Percentiles rank a stretch among this genome's conserved stretches.
phyloP scores from a whole-genome alignment of 1,139 yeast genomes.

The Hyphopichia wangnamkhiaoensis region DNA sequence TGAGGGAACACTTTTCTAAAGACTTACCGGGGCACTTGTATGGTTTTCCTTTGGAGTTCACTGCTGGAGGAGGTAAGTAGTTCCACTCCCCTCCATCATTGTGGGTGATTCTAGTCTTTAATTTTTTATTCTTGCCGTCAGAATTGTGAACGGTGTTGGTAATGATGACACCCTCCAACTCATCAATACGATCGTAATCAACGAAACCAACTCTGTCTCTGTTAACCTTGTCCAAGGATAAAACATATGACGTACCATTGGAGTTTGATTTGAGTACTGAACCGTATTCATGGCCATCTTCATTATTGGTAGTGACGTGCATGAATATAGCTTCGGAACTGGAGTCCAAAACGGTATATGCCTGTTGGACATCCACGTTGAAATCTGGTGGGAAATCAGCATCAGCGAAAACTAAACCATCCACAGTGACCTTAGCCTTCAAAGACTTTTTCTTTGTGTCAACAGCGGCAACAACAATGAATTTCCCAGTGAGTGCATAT shows the following conservation, averaged over 20 bases:
- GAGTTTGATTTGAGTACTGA: conserved; percentile 86
- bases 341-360: conserved; percentile 83
- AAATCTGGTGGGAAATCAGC: conserved; percentile 78
- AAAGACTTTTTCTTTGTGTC: conserved; percentile 43
- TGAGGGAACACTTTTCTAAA: conserved; percentile 68
- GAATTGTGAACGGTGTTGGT: conserved; percentile 68
- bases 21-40: conserved; percentile 55
- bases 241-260: conserved; percentile 91
- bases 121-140: conserved; percentile 32
- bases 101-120: conserved; percentile 76
- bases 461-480: conserved; percentile 68
- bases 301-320: conserved; percentile 72
- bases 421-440: conserved; percentile 73
- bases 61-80: conserved; percentile 63
- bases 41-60: conserved; percentile 61
- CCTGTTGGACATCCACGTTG: conserved; percentile 63
- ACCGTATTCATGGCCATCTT: conserved; percentile 64
- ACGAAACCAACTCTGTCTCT: conserved; percentile 74
- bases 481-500: conserved; percentile 51
- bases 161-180: conserved; percentile 84
- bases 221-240: conserved; percentile 72
- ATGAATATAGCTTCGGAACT: conserved; percentile 73
- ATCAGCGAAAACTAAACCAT: conserved; percentile 78
- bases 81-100: conserved; percentile 94
- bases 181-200: conserved; percentile 84